Evolutionary conservation across 2,329 filamentous ascomycete species (phyloP).

Genomic region (Aaosphaeria arxii): DNA sequence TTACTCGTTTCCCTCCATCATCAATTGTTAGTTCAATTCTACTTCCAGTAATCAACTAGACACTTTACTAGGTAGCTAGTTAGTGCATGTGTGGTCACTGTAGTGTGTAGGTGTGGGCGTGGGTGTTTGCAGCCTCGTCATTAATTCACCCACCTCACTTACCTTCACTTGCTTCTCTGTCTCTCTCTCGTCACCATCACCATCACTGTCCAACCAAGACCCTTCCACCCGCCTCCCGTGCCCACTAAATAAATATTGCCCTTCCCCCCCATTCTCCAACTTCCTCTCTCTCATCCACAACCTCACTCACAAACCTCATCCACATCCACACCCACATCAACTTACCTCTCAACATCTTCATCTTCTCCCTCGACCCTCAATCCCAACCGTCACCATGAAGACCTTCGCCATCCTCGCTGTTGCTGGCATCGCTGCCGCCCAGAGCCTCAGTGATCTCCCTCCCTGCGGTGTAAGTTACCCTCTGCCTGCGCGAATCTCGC

Average conservation of each 20-base stretch:
- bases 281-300: constrained; percentile 5
- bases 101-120: no score
- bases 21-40: no score
- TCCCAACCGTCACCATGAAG: constrained; percentile 29
- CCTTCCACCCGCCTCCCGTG: constrained; percentile 5
- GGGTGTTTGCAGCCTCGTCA: no score
- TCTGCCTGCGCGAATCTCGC: not conserved
- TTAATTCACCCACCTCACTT: no score
- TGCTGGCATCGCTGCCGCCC: constrained; percentile 33
- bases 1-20: no score
- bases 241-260: constrained; percentile 5
- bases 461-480: constrained; percentile 35
- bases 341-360: constrained; percentile 18
- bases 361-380: constrained; percentile 5
- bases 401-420: constrained; percentile 33
- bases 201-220: constrained; percentile 2
- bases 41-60: no score
- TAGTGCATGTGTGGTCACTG: no score
- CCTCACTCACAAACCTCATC: constrained; percentile 5
- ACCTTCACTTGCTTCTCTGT: no score
- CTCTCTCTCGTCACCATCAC: not conserved
- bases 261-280: constrained; percentile 9
- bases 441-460: constrained; percentile 22
- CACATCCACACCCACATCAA: constrained; percentile 9
- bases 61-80: no score